phyloP scores from a whole-genome alignment of 768 basidiomycete species.

The Gelatoporia subvermispora region DNA sequence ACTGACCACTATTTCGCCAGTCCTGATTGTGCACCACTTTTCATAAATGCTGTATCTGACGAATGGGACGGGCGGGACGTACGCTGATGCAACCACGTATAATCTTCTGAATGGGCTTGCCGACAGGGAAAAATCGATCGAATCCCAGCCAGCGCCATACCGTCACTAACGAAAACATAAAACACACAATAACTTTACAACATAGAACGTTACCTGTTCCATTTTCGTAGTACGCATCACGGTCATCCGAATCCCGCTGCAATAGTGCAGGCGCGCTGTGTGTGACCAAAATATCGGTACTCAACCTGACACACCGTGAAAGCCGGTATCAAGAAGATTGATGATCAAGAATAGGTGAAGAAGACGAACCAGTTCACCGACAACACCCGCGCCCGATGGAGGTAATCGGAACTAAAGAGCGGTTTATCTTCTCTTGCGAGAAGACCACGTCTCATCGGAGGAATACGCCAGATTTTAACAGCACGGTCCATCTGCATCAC shows the following conservation, averaged over 20 bases:
- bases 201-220: constrained; percentile 14
- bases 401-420: constrained; percentile 58
- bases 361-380: constrained; percentile 56
- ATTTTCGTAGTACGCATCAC: constrained; percentile 19
- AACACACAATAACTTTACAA: too few relatives aligned
- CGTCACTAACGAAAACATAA: constrained; percentile 30
- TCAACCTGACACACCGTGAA: constrained; percentile 45
- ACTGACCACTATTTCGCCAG: constrained; percentile 70
- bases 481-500: constrained; percentile 57
- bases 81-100: constrained; percentile 62
- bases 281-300: constrained; percentile 37
- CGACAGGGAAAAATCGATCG: constrained; percentile 56
- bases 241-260: constrained; percentile 9
- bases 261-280: constrained; percentile 25
- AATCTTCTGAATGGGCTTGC: constrained; percentile 28
- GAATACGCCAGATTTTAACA: constrained; percentile 72
- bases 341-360: not conserved
- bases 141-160: constrained; percentile 69
- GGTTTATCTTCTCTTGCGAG: constrained; percentile 70
- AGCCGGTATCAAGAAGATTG: not conserved
- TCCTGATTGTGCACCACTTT: constrained; percentile 39
- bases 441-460: constrained; percentile 30
- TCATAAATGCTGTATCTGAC: not conserved
- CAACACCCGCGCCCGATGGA: constrained; percentile 62
- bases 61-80: constrained; percentile 20